Evolutionary conservation across 2,329 filamentous ascomycete species (phyloP).

Genomic region (Fusarium gaditjirri): DNA sequence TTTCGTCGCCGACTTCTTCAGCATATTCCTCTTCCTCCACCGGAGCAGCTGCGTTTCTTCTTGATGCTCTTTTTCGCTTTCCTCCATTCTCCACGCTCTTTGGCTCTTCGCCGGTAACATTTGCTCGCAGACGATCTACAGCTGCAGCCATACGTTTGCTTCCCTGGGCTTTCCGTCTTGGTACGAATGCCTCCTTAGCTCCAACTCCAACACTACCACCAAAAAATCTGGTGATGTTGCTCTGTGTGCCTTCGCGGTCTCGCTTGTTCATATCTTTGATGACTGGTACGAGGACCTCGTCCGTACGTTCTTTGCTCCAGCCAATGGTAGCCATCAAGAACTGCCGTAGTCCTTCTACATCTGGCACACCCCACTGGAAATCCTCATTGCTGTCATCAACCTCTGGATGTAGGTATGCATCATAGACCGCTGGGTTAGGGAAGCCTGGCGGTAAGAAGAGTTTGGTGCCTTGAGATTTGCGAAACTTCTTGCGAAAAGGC

Average conservation of each 20-base stretch:
- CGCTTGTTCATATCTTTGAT: constrained; percentile 94
- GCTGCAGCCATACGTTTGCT: constrained; percentile 82
- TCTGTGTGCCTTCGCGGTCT: constrained; percentile 89
- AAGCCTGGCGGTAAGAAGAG: constrained; percentile 86
- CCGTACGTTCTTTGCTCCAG: constrained; percentile 90
- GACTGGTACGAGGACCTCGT: constrained; percentile 95
- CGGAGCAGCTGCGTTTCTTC: constrained; percentile 25
- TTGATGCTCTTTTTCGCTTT: constrained; percentile 41
- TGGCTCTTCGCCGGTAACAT: constrained; percentile 37
- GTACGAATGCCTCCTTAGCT: constrained; percentile 74
- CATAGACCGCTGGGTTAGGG: constrained; percentile 79
- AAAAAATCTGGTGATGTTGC: constrained; percentile 95
- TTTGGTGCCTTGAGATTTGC: constrained; percentile 80
- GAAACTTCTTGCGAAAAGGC: constrained; percentile 86
- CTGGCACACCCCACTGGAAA: constrained; percentile 97
- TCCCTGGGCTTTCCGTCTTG: constrained; percentile 70
- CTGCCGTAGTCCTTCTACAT: constrained; percentile 82
- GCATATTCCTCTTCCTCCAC: constrained; percentile 29
- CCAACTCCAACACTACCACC: constrained; percentile 77
- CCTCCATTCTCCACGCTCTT: constrained; percentile 5
- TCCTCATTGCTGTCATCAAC: constrained; percentile 81
- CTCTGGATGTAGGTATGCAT: constrained; percentile 87
- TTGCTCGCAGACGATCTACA: constrained; percentile 70
- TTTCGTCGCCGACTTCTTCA: constrained; percentile 27
- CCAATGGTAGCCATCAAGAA: constrained; percentile 94